Percentiles rank a stretch among this genome's conserved stretches.
phyloP scores from a whole-genome alignment of 352 stramenopile species.

The Globisporangium irregulare region DNA sequence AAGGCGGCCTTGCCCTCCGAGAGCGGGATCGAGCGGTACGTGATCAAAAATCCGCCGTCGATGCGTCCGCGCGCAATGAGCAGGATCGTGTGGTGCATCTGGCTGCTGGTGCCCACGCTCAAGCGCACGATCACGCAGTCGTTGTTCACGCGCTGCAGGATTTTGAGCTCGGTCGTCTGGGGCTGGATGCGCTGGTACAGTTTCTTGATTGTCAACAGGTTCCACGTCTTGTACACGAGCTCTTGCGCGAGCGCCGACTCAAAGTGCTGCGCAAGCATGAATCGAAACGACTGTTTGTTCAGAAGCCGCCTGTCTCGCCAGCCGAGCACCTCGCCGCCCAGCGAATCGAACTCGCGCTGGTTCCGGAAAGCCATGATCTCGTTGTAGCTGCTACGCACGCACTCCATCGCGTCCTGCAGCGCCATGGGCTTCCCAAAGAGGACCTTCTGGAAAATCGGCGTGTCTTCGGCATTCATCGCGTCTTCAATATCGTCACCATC shows the following conservation, averaged over 20 bases:
- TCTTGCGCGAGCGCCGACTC: constrained; percentile 36
- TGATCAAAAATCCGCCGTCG: constrained; percentile 61
- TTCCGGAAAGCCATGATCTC: constrained; percentile 59
- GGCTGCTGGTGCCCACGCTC: constrained; percentile 32
- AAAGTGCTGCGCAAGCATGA: constrained; percentile 64
- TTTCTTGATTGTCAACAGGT: constrained; percentile 48
- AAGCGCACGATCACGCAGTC: constrained; percentile 63
- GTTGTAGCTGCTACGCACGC: constrained; percentile 52
- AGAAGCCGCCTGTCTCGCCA: constrained; percentile 49
- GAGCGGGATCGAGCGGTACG: constrained; percentile 63
- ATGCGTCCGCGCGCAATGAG: constrained; percentile 61
- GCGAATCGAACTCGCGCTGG: constrained; percentile 38
- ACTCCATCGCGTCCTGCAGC: constrained; percentile 33
- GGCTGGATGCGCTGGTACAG: constrained; percentile 64
- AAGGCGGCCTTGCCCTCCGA: constrained; percentile 39
- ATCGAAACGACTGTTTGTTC: constrained; percentile 41
- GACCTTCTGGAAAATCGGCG: constrained; percentile 53
- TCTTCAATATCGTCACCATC: constrained; percentile 8
- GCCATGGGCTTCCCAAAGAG: constrained; percentile 40
- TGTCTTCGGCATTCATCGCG: constrained; percentile 15
- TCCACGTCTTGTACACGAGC: constrained; percentile 71
- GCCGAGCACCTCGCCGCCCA: constrained; percentile 46
- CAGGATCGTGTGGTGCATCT: constrained; percentile 49
- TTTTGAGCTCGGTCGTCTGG: constrained; percentile 38
- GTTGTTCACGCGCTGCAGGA: constrained; percentile 55